phyloP scores from a whole-genome alignment of 345 rosid species.

The Eucalyptus curtisii region DNA sequence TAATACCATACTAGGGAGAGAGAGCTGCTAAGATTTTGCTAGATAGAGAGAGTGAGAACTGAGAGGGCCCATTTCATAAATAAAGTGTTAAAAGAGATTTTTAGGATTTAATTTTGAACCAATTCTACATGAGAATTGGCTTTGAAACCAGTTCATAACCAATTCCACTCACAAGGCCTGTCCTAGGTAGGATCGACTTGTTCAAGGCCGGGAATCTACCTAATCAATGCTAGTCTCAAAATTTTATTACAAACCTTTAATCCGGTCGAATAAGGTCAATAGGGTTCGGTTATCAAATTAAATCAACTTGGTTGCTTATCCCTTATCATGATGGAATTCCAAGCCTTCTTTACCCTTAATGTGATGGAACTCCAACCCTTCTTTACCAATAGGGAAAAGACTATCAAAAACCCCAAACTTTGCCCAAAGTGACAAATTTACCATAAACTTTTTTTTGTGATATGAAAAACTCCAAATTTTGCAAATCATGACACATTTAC shows the following conservation, averaged over 20 bases:
- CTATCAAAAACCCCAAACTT: too few species aligned
- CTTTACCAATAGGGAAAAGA: too few species aligned
- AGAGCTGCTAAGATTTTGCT: background rate
- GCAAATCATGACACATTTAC: too few species aligned
- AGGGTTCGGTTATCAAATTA: background rate
- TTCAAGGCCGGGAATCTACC: background rate
- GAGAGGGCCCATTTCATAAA: background rate
- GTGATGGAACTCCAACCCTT: too few species aligned
- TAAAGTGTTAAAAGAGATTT: background rate
- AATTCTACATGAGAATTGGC: background rate
- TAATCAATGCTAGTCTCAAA: background rate
- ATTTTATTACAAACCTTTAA: background rate
- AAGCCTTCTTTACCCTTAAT: background rate
- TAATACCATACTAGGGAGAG: background rate
- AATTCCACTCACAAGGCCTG: background rate
- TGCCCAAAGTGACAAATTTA: too few species aligned
- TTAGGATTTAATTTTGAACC: background rate
- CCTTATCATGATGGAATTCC: background rate
- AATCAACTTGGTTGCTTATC: background rate
- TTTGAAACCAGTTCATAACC: background rate
- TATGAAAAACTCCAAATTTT: too few species aligned
- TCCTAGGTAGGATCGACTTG: background rate
- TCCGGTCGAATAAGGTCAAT: background rate
- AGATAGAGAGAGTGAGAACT: background rate
- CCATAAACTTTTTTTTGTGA: too few species aligned